These are phyloP conservation scores for Populus pruinosa DNA, from an alignment of 345 rosid genomes.

Conservation along the genomic window DNA sequence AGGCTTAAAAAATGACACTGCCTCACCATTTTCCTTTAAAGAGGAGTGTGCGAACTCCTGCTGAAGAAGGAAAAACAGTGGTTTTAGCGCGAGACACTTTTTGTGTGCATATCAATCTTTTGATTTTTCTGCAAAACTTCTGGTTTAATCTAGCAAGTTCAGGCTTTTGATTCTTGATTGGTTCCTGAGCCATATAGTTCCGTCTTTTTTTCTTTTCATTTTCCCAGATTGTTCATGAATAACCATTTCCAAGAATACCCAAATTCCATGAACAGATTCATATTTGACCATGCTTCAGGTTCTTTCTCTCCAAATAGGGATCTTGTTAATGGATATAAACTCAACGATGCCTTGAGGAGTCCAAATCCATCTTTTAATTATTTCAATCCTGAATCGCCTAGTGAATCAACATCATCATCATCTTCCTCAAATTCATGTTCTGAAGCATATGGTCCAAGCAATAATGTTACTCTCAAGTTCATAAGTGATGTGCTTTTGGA, in stretches of 20 bases:
- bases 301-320: conserved; percentile 3
- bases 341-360: neutral
- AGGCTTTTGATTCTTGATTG: neutral
- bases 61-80: neutral
- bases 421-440: conserved; percentile 1
- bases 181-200: neutral
- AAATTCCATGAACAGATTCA: neutral
- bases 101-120: neutral
- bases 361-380: neutral
- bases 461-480: conserved; percentile 25
- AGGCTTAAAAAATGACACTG: neutral
- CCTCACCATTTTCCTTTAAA: neutral
- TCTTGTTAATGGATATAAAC: neutral
- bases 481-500: conserved; percentile 33
- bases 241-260: conserved; percentile 3
- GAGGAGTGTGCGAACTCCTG: neutral
- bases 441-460: conserved; percentile 6
- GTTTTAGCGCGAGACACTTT: neutral
- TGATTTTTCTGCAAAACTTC: neutral
- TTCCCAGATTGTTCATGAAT: conserved; percentile 2
- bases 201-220: neutral
- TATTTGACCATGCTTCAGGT: neutral
- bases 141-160: neutral
- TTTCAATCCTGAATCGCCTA: neutral
- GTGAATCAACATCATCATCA: neutral